Percentiles rank a stretch among this genome's conserved stretches.
Conservation (phyloP, 108 stramenopile species). For the Hondaea fermentalgiana region DNA sequence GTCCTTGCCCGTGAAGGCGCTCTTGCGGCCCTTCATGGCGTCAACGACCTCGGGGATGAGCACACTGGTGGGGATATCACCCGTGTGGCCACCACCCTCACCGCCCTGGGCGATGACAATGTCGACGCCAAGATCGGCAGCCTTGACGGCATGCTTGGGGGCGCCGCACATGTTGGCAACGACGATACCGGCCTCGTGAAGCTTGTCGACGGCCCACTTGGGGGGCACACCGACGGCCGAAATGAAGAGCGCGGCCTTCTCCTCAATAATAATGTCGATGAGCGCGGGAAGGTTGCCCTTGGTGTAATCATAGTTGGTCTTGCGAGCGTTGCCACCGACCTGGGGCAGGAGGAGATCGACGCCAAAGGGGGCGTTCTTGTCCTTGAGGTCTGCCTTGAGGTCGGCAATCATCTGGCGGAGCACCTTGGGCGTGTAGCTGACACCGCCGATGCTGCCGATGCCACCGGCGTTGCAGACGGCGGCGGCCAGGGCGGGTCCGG, state of each 20-base stretch:
- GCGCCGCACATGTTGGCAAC: slow-evolving; percentile 13
- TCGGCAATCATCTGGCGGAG: not conserved
- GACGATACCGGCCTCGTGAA: not conserved
- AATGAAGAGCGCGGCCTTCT: not conserved
- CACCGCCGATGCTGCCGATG: not conserved
- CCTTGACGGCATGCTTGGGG: not conserved
- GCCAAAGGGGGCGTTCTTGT: slow-evolving; percentile 13
- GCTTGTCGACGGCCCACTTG: slow-evolving; percentile 18
- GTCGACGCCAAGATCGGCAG: not conserved
- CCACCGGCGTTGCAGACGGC: not conserved
- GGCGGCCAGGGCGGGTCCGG: not conserved
- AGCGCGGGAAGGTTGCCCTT: not conserved
- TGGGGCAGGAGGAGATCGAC: not conserved
- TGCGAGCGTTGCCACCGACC: slow-evolving; percentile 4
- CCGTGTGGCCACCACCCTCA: slow-evolving; percentile 21
- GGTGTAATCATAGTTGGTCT: slow-evolving; percentile 5
- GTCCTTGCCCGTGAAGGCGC: not conserved
- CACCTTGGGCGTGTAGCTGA: not conserved
- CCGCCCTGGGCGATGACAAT: slow-evolving; percentile 5
- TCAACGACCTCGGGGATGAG: slow-evolving; percentile 15
- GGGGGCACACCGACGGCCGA: slow-evolving; percentile 17
- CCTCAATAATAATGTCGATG: slow-evolving; percentile 4
- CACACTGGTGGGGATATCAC: not conserved
- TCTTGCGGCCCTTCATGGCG: not conserved
- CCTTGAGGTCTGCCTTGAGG: not conserved